Evolutionary conservation across 208 protist species (phyloP), one percentile per base, ranked within the genome.

Genomic region (Leishmania major): DNA sequence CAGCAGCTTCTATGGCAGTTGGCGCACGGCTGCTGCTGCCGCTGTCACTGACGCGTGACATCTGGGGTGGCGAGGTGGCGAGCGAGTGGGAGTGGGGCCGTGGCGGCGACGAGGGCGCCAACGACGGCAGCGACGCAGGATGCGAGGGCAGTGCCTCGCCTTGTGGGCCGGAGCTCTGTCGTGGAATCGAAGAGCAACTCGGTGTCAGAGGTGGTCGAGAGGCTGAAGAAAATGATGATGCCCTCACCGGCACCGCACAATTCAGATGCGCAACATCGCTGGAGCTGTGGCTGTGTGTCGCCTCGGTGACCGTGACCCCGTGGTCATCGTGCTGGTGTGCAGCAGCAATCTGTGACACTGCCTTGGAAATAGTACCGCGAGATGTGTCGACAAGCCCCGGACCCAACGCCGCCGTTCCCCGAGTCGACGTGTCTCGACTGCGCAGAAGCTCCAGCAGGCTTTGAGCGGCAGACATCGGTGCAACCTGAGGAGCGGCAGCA

Each of bases 401-500:
- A 6, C 25, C 69, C 40, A 35, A 31, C 40, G 19, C 25, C 3
- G 22, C 28, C 25, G 69, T 35, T 28, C 22, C 69, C 45, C 13
- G 40, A 19, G 11, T 74, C 43, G 69, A 6, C 25, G 69, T 15
- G 69, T 78, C 75, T 67, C 75, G 49, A 49, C 75, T 69, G 57
- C 75, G 75, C 2, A 78, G 57, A 37, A 78, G 53, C n/a, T 78
- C 75, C 75, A 78, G 75, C 31, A 78, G 57, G 43, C 57, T 78
- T 35, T 67, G 57, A 59, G 51, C 75, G 3, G 57, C 75, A 67
- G 75, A 78, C 53, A 57, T 19, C 31, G 51, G 37, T 66, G 22
- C 53, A 47, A 31, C 22, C 8, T 59, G 51, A 31, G 47, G 51
- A 22, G n/a, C 73, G 51, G 73, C 15, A 37, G 28, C 15, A 22